These are phyloP conservation scores for Penicillium canariense DNA, from an alignment of 495 filamentous ascomycete genomes.

Conservation along the genomic window DNA sequence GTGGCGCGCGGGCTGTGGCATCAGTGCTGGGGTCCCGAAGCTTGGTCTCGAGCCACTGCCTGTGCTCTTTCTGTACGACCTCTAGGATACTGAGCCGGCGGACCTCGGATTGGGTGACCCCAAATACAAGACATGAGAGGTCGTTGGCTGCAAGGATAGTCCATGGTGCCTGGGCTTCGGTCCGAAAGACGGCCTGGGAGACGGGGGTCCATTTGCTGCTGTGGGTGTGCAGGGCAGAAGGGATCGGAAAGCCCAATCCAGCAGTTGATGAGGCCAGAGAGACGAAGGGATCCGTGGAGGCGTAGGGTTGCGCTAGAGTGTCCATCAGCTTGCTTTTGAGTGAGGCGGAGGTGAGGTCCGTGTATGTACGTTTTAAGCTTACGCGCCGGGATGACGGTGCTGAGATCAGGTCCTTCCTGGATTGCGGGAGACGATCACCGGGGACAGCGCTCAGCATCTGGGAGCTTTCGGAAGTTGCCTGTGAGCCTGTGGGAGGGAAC, in stretches of 20 bases:
- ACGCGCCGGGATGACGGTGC: slow-evolving; percentile 57
- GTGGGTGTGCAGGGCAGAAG: slow-evolving; percentile 69
- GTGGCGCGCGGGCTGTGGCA: slow-evolving; percentile 40
- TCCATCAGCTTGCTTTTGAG: slow-evolving; percentile 86
- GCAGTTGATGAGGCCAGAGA: slow-evolving; percentile 36
- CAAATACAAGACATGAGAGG: slow-evolving; percentile 91
- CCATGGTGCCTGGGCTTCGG: slow-evolving; percentile 82
- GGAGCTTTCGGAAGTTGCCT: slow-evolving; percentile 22
- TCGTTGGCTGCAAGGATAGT: slow-evolving; percentile 98
- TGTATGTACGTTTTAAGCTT: slow-evolving; percentile 82
- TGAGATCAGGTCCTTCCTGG: slow-evolving; percentile 33
- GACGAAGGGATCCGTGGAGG: slow-evolving; percentile 50
- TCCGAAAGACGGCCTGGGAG: slow-evolving; percentile 95
- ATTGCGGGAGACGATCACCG: slow-evolving; percentile 34
- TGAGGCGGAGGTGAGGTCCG: slow-evolving; percentile 68
- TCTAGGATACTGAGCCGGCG: slow-evolving; percentile 93
- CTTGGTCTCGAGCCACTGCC: slow-evolving; percentile 88
- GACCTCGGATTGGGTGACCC: slow-evolving; percentile 90
- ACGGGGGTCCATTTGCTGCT: slow-evolving; percentile 86
- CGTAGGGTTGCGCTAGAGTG: slow-evolving; percentile 80
- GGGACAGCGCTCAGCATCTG: slow-evolving; percentile 31
- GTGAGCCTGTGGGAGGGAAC: slow-evolving; percentile 9
- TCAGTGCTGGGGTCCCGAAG: slow-evolving; percentile 60
- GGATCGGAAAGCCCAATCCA: slow-evolving; percentile 40
- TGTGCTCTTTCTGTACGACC: slow-evolving; percentile 82